Base-by-base conservation (phyloP, 78 protist genomes). In the Dictyostelium capitatum region DNA sequence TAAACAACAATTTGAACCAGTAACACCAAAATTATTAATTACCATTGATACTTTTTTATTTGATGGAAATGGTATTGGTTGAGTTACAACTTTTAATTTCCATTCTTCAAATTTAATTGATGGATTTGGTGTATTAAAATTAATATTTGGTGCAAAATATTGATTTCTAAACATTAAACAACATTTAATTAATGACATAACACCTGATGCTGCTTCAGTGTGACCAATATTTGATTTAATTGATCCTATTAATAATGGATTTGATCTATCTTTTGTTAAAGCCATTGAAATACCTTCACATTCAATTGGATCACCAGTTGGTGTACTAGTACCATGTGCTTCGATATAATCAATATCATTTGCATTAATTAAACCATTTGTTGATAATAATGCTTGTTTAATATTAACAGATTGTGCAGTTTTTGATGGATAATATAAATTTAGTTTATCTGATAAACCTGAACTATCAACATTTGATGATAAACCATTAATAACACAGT, bases 151-250 rank as follows among this genome's bases (percentile, higher is more conserved):
- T 23, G 57, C 79, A 10, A 81, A 65, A 11, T 15, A 28, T 65
- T 46, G 4, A 32, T 81, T 25, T 65, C 67, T 81, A 6, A 15
- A 67, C 89, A 81, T 81, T 30, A 95, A n/a, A 23, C 65, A 41
- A 46, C 41, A 28, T 81, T 96, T 96, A 57, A 91, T 79, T 32
- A 96, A 7, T 15, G 92, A 57, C 10, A 89, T 83, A 12, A 90
- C 23, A 19, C 95, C 98, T 17, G 98, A 82, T 12, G 95, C 96
- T 28, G 80, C 20, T 79, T 97, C 98, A 15, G 73, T 15, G 79
- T 97, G 98, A 41, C 98, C 98, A 17, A 91, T 73, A 67, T 90
- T 89, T 10, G 95, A 74, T 77, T 97, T 97, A 30, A 90, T 89
- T 7, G 89, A 43, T 83, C 97, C 97, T 11, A 97, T 69, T 4